Percentiles rank a stretch among this genome's conserved stretches.
Evolutionary conservation across 2,329 filamentous ascomycete species (phyloP).

Genomic region (Colletotrichum australisinense): DNA sequence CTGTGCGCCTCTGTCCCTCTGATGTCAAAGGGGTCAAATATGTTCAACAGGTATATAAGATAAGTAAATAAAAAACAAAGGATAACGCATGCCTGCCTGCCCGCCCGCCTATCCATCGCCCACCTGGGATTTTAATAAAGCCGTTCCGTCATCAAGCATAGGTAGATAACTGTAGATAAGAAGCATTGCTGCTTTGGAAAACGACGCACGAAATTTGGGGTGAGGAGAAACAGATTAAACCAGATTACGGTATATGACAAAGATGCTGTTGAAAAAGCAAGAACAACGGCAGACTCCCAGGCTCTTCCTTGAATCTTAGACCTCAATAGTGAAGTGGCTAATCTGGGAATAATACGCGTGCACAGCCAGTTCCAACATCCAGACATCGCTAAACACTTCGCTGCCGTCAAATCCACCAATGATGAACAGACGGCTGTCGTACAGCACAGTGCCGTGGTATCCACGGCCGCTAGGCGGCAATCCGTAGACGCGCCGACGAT

Average conservation of each 20-base stretch:
- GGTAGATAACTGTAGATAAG: slow-evolving; percentile 11
- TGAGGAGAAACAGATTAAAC: not conserved
- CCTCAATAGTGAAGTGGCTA: slow-evolving; percentile 77
- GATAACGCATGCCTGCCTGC: slow-evolving; percentile 6
- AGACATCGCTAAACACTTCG: slow-evolving; percentile 76
- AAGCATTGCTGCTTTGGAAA: not conserved
- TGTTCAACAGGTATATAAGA: not conserved
- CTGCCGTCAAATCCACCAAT: slow-evolving; percentile 76
- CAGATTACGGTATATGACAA: not conserved
- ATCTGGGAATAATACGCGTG: slow-evolving; percentile 81
- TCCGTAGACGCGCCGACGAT: slow-evolving; percentile 73
- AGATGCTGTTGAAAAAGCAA: not conserved
- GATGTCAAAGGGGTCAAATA: too few relatives aligned
- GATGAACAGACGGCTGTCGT: slow-evolving; percentile 73
- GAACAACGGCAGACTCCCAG: not conserved
- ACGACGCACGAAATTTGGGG: slow-evolving; percentile 17
- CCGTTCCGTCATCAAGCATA: slow-evolving; percentile 36
- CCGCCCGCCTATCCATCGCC: slow-evolving; percentile 15
- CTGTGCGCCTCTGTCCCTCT: too few relatives aligned
- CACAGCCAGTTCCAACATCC: slow-evolving; percentile 74
- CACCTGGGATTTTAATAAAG: slow-evolving; percentile 27
- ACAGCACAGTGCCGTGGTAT: slow-evolving; percentile 74
- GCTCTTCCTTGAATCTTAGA: slow-evolving; percentile 49
- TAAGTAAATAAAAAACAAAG: not conserved
- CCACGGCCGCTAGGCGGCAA: slow-evolving; percentile 71